A percentile compares a stretch with the other conserved stretches of the same genome.
Conservation (phyloP, 2,329 filamentous ascomycete genomes). For the Clarireedia hainanense region DNA sequence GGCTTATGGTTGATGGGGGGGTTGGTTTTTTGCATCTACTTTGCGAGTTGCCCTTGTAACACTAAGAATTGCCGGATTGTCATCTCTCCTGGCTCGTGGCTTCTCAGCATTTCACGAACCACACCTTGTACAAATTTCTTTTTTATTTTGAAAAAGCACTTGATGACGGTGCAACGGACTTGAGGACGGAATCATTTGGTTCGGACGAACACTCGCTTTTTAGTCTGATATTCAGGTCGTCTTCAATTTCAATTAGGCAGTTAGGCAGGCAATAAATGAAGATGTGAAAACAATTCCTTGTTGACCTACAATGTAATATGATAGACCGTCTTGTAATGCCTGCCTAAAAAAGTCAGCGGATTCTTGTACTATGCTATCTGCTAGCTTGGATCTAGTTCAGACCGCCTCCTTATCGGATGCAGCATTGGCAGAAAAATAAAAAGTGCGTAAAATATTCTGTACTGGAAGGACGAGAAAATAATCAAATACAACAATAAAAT, state of each 20-base stretch:
- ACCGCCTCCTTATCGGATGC: constrained; percentile 5
- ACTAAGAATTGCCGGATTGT: constrained; percentile 23
- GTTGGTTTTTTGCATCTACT: constrained; percentile 13
- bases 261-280: constrained; percentile 13
- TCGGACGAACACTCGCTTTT: constrained; percentile 21
- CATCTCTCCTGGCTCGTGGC: constrained; percentile 14
- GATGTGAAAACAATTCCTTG: background rate
- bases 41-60: constrained; percentile 26
- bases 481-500: constrained; percentile 16
- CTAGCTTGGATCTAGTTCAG: background rate
- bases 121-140: constrained; percentile 25
- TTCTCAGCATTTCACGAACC: constrained; percentile 17
- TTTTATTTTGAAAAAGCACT: constrained; percentile 20
- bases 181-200: constrained; percentile 14
- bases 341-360: background rate
- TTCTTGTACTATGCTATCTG: too few species aligned
- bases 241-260: constrained; percentile 19
- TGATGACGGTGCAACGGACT: constrained; percentile 7
- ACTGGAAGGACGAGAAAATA: background rate
- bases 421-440: background rate
- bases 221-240: constrained; percentile 19
- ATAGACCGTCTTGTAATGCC: background rate
- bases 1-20: background rate
- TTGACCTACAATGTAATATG: background rate
- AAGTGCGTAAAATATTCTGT: background rate